Evolutionary conservation across 2,329 filamentous ascomycete species (phyloP), one percentile per base, ranked within the genome.

Genomic region (Neonectria magnoliae): DNA sequence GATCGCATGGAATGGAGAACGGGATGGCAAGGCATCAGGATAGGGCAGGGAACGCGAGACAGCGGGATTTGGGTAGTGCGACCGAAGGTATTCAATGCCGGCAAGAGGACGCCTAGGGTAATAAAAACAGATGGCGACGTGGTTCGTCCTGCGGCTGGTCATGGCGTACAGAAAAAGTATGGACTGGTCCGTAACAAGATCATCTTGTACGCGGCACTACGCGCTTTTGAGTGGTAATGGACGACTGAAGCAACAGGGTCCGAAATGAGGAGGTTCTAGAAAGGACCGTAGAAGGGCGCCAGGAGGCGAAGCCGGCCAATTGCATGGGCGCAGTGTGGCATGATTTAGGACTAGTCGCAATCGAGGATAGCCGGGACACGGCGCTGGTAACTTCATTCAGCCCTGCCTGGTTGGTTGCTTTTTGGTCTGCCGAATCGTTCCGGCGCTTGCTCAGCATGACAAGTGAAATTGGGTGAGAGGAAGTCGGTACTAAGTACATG

Each of bases 181-280:
- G 27, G 16, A 18, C 47, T 31, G 25, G 31, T 51, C 29, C 48
- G n/a, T 6, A 13, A 9, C 16, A 33, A 22, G 31, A 60, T 55
- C 50, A 54, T 41, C 25, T 18, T 52, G n/a, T 25, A 25, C 25
- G 25, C 25, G 25, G 25, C 25, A 25, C 25, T 25, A 25, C 6
- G 22, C 5, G 22, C 22, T 25, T 25, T 25, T 25, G 4, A 31
- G 29, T 31, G 42, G 20, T 25, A 45, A 20, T 45, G 47, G 31
- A 31, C 33, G 50, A 38, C 41, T 50, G 53, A 60, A 51, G 52
- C 54, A 57, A 62, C 47, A 31, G 33, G 64, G 44, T 51, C 63
- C 59, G 70, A 72, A 55, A 73, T 73, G 70, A 72, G 64, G 62
- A 48, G 36, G 50, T 72, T 72, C 71, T 73, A 72, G 71, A 73